These are phyloP conservation scores for Talaromyces sp. DNA, from an alignment of 2,329 filamentous ascomycete species.

Conservation along the genomic window DNA sequence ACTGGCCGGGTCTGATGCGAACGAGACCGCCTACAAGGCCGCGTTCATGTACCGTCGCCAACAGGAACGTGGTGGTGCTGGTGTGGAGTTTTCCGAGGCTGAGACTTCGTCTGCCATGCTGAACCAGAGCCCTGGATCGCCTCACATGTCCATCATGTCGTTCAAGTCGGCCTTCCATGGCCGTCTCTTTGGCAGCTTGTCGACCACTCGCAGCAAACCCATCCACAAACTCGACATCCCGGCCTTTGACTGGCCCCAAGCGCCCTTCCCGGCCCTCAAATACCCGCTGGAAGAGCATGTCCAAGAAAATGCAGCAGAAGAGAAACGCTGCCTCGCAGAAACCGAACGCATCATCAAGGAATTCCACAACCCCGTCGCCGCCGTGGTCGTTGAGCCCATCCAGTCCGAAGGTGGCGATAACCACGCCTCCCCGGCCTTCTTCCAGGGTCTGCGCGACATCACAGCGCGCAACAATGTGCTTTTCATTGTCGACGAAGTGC, in stretches of 20 bases:
- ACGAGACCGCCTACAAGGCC: slow-evolving; percentile 92
- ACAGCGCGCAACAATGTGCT: slow-evolving; percentile 65
- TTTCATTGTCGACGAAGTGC: slow-evolving; percentile 89
- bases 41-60: slow-evolving; percentile 91
- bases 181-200: slow-evolving; percentile 80
- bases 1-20: slow-evolving; percentile 84
- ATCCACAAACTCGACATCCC: slow-evolving; percentile 95
- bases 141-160: slow-evolving; percentile 77
- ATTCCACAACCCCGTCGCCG: slow-evolving; percentile 74
- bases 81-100: slow-evolving; percentile 73
- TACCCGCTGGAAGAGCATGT: slow-evolving; percentile 79
- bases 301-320: slow-evolving; percentile 75
- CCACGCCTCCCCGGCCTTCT: slow-evolving; percentile 83
- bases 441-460: slow-evolving; percentile 74
- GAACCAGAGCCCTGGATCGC: slow-evolving; percentile 74
- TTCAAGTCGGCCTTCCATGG: slow-evolving; percentile 90
- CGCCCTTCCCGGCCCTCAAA: slow-evolving; percentile 77
- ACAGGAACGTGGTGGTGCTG: slow-evolving; percentile 70
- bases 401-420: slow-evolving; percentile 95
- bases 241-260: slow-evolving; percentile 91
- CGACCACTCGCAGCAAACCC: slow-evolving; percentile 85
- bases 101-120: slow-evolving; percentile 73
- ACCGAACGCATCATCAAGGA: slow-evolving; percentile 75
- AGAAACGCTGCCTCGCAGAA: slow-evolving; percentile 75
- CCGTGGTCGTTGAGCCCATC: slow-evolving; percentile 82